Percentiles rank a stretch among this genome's conserved stretches.
Conservation (phyloP, 331 rosid genomes). For the Stylosanthes scabra region DNA sequence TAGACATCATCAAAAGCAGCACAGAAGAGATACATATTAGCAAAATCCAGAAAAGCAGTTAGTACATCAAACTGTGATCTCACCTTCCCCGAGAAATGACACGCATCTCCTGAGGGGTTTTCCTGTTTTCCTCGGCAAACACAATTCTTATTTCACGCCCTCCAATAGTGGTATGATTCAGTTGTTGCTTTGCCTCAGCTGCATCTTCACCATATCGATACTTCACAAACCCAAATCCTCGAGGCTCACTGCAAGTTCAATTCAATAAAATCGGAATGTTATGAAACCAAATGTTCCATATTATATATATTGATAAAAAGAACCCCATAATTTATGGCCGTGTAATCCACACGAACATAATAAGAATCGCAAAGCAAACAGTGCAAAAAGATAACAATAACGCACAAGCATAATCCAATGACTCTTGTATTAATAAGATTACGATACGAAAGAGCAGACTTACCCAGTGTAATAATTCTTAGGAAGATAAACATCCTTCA, state of each 20-base stretch:
- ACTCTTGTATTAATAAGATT: background rate
- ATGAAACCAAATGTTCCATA: slow-evolving; percentile 1
- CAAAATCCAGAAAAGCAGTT: background rate
- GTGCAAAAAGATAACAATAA: background rate
- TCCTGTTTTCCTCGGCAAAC: slow-evolving; percentile 97
- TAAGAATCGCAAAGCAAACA: too few species aligned
- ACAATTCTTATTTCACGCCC: slow-evolving; percentile 98
- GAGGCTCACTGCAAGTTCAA: slow-evolving; percentile 71
- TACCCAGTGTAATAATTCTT: slow-evolving; percentile 94
- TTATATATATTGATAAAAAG: too few species aligned
- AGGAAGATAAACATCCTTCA: slow-evolving; percentile 98
- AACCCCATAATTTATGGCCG: background rate
- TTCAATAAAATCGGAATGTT: slow-evolving; percentile 5
- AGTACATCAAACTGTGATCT: slow-evolving; percentile 21
- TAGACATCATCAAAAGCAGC: background rate
- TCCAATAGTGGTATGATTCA: slow-evolving; percentile 88
- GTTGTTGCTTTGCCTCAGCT: slow-evolving; percentile 92
- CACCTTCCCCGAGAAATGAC: slow-evolving; percentile 72
- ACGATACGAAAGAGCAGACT: slow-evolving; percentile 6
- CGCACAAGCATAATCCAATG: background rate
- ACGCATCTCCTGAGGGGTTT: slow-evolving; percentile 98
- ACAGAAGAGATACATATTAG: background rate
- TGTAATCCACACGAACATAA: too few species aligned
- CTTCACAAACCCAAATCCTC: slow-evolving; percentile 99
- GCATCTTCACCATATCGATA: slow-evolving; percentile 94